These are phyloP conservation scores for Pseudomassariella vexata DNA, from an alignment of 2,329 filamentous ascomycete species.

Conservation along the genomic window DNA sequence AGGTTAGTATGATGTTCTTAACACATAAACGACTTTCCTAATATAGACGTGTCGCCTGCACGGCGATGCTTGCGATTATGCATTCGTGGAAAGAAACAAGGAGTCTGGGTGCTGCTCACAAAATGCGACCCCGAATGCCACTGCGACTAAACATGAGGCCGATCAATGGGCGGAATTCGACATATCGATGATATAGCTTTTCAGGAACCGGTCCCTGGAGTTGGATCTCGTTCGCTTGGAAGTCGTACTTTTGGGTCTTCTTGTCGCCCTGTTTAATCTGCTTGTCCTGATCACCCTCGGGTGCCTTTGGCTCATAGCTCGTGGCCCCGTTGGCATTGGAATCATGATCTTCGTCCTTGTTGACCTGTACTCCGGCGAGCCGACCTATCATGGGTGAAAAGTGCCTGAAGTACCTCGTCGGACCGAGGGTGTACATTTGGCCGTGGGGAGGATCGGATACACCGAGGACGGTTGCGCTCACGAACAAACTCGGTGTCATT, in stretches of 20 bases:
- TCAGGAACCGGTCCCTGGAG: conserved; percentile 76
- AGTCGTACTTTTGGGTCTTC: conserved; percentile 73
- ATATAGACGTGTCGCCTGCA: too few species aligned
- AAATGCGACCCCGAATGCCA: conserved; percentile 70
- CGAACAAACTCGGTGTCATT: conserved; percentile 62
- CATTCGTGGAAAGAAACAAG: too few species aligned
- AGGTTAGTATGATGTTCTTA: too few species aligned
- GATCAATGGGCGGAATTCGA: conserved; percentile 88
- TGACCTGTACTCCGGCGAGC: conserved; percentile 66
- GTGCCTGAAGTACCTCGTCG: conserved; percentile 71
- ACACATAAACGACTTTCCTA: too few species aligned
- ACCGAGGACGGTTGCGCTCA: conserved; percentile 76
- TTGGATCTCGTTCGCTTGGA: conserved; percentile 90
- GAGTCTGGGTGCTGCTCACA: too few species aligned
- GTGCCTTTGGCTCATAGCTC: not conserved
- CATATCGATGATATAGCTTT: conserved; percentile 82
- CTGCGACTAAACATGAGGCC: conserved; percentile 79
- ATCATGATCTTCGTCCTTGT: conserved; percentile 50
- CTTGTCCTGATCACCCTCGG: not conserved
- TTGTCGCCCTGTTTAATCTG: conserved; percentile 34
- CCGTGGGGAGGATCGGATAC: conserved; percentile 63
- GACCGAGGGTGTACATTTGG: conserved; percentile 74
- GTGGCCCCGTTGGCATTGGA: conserved; percentile 20
- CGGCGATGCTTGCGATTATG: too few species aligned
- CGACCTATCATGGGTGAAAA: conserved; percentile 86